A percentile compares a stretch with the other conserved stretches of the same genome.
phyloP scores from a whole-genome alignment of 306 rosid genomes.

The Cucumis cinereus region DNA sequence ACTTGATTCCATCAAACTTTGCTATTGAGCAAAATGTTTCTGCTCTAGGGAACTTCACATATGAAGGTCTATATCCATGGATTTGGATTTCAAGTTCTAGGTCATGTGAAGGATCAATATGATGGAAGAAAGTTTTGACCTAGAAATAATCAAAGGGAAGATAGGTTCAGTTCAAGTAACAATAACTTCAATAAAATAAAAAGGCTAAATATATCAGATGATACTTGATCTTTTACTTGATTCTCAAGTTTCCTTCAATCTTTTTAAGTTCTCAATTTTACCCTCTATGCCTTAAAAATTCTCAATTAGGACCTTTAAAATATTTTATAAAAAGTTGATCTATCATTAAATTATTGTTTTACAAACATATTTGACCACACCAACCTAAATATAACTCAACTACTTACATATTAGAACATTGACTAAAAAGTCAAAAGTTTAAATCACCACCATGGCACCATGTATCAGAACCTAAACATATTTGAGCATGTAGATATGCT shows the following conservation, averaged over 20 bases:
- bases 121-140: constrained; percentile 71
- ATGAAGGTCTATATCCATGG: constrained; percentile 47
- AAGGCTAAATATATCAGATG: not conserved
- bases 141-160: constrained; percentile 4
- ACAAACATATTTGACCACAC: not conserved
- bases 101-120: constrained; percentile 89
- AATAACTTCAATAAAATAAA: constrained; percentile 6
- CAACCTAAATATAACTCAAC: not conserved
- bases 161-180: not conserved
- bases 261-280: not conserved
- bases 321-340: not conserved
- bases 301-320: not conserved
- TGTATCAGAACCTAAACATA: not conserved
- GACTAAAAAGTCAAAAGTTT: not conserved
- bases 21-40: constrained; percentile 67
- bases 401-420: not conserved
- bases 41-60: constrained; percentile 63
- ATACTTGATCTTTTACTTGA: not conserved
- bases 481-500: not conserved
- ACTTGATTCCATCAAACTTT: constrained; percentile 62
- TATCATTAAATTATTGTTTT: not conserved
- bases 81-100: constrained; percentile 56
- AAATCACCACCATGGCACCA: not conserved
- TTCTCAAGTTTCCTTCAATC: not conserved
- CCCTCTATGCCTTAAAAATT: not conserved